phyloP scores from a whole-genome alignment of 352 stramenopile genomes.

The Globisporangium sylvaticum region DNA sequence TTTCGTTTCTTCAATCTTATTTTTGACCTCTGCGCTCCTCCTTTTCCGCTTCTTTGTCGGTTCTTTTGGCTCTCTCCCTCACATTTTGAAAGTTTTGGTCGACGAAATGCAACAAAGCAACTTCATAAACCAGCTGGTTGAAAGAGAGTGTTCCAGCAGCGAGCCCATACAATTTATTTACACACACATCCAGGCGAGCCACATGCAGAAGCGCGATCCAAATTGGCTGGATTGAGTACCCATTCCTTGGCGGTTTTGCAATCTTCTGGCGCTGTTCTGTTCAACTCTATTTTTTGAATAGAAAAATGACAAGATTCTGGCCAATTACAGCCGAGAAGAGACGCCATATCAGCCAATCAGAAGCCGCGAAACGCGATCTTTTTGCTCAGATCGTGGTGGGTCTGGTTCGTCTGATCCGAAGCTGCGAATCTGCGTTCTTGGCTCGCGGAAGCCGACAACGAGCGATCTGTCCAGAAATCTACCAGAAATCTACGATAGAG shows the following conservation, averaged over 20 bases:
- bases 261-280: background rate
- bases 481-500: background rate
- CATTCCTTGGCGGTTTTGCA: slow-evolving; percentile 4
- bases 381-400: slow-evolving; percentile 6
- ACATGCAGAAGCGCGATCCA: background rate
- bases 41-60: background rate
- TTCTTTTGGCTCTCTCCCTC: slow-evolving; percentile 4
- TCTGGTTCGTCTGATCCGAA: background rate
- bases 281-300: background rate
- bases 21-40: background rate
- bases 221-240: background rate
- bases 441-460: background rate
- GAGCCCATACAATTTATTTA: background rate
- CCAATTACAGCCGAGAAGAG: background rate
- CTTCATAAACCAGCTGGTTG: background rate
- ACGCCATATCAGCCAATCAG: slow-evolving; percentile 14
- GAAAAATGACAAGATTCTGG: background rate
- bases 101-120: background rate
- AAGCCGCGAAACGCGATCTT: slow-evolving; percentile 15
- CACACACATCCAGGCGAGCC: background rate
- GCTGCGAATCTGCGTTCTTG: background rate
- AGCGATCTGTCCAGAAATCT: background rate
- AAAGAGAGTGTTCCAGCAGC: background rate
- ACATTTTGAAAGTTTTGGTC: background rate
- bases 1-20: slow-evolving; percentile 4